phyloP scores from a whole-genome alignment of 2,329 filamentous ascomycete genomes.

The Aspergillus fijiensis region DNA sequence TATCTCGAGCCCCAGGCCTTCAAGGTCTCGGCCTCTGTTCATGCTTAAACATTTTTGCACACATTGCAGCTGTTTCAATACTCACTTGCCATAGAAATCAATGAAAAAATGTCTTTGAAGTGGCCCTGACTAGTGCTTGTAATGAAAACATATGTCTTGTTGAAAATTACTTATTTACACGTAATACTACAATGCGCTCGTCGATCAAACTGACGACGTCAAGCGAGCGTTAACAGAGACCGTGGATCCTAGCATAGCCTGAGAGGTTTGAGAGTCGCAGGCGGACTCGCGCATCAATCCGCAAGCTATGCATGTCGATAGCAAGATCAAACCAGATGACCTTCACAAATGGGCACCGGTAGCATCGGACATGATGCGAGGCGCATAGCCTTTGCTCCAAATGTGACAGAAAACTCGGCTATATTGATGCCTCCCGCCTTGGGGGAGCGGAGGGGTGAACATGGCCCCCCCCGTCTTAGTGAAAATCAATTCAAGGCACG shows the following conservation, averaged over 20 bases:
- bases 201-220: neutral
- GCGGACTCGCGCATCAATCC: too few species aligned
- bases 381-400: too few species aligned
- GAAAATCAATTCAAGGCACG: too few species aligned
- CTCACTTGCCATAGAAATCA: neutral
- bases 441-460: too few species aligned
- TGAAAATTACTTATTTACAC: neutral
- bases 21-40: neutral
- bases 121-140: neutral
- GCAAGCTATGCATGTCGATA: too few species aligned
- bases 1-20: neutral
- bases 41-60: conserved; percentile 4
- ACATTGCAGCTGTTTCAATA: conserved; percentile 6
- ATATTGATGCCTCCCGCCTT: too few species aligned
- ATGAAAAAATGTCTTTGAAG: neutral
- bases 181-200: neutral
- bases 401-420: too few species aligned
- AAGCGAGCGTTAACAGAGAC: neutral
- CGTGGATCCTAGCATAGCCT: neutral
- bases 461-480: too few species aligned
- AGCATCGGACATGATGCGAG: too few species aligned
- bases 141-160: neutral
- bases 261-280: too few species aligned
- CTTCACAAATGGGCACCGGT: too few species aligned
- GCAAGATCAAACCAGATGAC: too few species aligned